Base-by-base conservation (phyloP, 2,329 filamentous ascomycete genomes). In the Aspergillus amoenus region DNA sequence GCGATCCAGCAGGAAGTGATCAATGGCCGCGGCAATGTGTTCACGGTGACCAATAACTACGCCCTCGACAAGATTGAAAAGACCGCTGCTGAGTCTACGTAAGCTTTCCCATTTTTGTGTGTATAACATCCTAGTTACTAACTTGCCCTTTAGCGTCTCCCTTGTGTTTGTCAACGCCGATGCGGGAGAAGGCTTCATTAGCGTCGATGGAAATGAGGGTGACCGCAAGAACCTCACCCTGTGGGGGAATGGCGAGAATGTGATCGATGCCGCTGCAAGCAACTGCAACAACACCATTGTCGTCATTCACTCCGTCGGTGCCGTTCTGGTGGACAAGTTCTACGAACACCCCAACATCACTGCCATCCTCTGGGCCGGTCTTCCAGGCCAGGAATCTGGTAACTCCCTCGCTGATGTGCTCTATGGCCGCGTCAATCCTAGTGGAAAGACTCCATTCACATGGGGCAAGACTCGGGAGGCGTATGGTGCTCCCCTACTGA, bases 141-240 rank as follows among this genome's bases (percentile, higher is more conserved):
- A 17, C 5, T 5, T 37, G 12, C 34, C 6, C 4, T 44, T 11
- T 50, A 72, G 76, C 50, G 79, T 82, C 22, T 78, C 83, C 21
- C 83, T 99, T 42, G 92, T 97, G 11, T 97, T 97, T 66, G 93
- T 90, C 68, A 96, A 96, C 64, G 87, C 92, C 13, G 83, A 93
- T 70, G 84, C 88, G 3, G 93, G 93, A 52, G 94, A 97, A 76
- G 92, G 91, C 5, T 97, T 85, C 76, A 91, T 97, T 68, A 82
- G 77, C 27, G 84, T 95, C 1, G 93, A 93, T 61, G 88, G 85
- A 53, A 97, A 97, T 71, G 79, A 82, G 58, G 94, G 94, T 57
- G 93, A 97, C 73, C 88, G 94, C 52, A 92, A 93, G 68, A 97
- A 99, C 76, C 81, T 99, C 39, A 96, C 92, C 0, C 80, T 96